Evolutionary conservation across 257 asterid genomes (phyloP), one percentile per base, ranked within the genome.

Genomic region (Jacaranda mimosifolia): DNA sequence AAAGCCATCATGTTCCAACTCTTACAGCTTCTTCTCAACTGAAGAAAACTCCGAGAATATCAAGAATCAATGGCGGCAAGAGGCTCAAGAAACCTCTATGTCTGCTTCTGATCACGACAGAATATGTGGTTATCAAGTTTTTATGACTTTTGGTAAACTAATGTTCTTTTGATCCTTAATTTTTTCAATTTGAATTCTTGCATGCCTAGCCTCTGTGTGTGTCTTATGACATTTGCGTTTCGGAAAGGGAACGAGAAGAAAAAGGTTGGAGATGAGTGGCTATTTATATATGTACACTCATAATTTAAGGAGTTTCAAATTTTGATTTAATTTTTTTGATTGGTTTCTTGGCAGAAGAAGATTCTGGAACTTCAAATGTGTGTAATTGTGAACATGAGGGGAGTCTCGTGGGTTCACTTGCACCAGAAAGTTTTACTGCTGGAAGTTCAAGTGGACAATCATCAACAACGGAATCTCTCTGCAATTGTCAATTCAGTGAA

Each of bases 91-190:
- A 42, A 42, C 46, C 46, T 42, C 46, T 42, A 76, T 40, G 4
- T 8, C 69, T 1, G 78, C n/a, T 53, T 15, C 60, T 66, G 43
- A 36, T 65, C 57, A 42, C 3, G 52, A 17, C 9, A n/a, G 49
- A 19, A 10, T 78, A 9, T 64, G 46, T 73, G 68, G 17, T 42
- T 18, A 14, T 53, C 67, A 18, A 13, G 15, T 7, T 52, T 70
- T 70, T 17, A 4, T 0, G 45, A 21, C 39, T 38, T 42, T 5
- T 57, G 81, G 81, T 77, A 77, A 15, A 40, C 7, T 6, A 2
- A 52, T 12, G 11, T 53, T 9, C 4, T 9, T 35, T 10, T 38
- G 7, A 40, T 3, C 8, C 13, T 26, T 26, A 26, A 26, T 48
- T 13, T 38, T 42, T 42, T 42, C 46, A 2, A 2, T 56, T 56